These are phyloP conservation scores for Vitis labrusca DNA, from an alignment of 164 flowering plant species.

Conservation along the genomic window DNA sequence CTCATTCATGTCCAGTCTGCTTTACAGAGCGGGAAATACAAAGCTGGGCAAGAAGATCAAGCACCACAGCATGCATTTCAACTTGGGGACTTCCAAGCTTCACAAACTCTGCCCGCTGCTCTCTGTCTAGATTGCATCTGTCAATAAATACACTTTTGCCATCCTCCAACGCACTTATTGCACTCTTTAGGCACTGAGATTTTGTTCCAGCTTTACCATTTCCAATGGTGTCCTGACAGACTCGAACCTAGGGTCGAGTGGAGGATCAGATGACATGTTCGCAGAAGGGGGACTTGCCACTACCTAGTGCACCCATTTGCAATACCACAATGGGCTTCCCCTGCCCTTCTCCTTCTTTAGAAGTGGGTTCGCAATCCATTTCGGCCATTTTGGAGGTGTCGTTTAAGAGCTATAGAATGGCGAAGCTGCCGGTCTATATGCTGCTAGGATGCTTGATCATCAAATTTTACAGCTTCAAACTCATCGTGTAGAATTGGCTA, in stretches of 20 bases:
- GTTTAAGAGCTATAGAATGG: no score
- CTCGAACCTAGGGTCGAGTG: constrained; percentile 67
- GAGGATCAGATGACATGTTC: constrained; percentile 55
- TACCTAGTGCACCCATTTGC: constrained; percentile 85
- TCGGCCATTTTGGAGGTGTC: no score
- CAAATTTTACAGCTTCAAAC: no score
- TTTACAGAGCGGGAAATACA: constrained; percentile 88
- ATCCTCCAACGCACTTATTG: constrained; percentile 60
- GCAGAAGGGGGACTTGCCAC: constrained; percentile 91
- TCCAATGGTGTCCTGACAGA: constrained; percentile 90
- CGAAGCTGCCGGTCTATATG: no score
- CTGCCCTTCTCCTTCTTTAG: constrained; percentile 15
- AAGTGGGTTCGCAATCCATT: no score
- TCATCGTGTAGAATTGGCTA: no score
- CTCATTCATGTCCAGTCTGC: constrained; percentile 89
- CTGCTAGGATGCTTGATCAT: no score
- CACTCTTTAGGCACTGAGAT: constrained; percentile 66
- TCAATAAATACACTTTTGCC: constrained; percentile 82
- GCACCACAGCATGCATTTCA: constrained; percentile 87
- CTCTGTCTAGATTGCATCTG: constrained; percentile 84
- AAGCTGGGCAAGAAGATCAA: constrained; percentile 86
- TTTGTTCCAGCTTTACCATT: constrained; percentile 90
- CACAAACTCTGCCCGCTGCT: constrained; percentile 81
- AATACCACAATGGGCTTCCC: constrained; percentile 47
- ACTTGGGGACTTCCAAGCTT: constrained; percentile 57